Percentiles rank a stretch among this genome's conserved stretches.
These are phyloP conservation scores for Evansstolkia leycettana DNA, from an alignment of 495 filamentous ascomycete species.

Conservation along the genomic window DNA sequence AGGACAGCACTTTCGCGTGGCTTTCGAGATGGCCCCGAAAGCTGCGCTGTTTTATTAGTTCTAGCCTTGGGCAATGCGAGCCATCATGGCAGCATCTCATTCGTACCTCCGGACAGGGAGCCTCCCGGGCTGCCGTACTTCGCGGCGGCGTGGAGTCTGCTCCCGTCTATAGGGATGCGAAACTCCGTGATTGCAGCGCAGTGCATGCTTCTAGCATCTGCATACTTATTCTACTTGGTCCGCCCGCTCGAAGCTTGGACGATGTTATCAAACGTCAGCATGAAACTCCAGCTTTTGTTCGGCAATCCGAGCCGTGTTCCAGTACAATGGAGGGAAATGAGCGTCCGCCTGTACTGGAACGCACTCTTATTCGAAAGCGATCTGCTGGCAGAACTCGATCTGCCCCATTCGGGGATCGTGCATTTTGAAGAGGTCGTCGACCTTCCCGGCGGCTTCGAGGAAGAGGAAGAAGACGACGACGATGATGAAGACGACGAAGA, in stretches of 20 bases:
- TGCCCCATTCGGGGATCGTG: conserved; percentile 71
- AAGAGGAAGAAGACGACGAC: conserved; percentile 40
- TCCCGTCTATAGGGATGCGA: conserved; percentile 66
- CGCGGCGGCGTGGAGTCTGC: conserved; percentile 62
- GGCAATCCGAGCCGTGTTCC: conserved; percentile 59
- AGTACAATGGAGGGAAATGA: conserved; percentile 53
- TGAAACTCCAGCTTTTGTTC: conserved; percentile 66
- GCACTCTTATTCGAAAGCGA: conserved; percentile 71
- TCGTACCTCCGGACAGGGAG: conserved; percentile 54
- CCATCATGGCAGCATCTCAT: conserved; percentile 58
- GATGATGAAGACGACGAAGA: conserved; percentile 21
- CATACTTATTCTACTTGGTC: conserved; percentile 73
- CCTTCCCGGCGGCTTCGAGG: conserved; percentile 64
- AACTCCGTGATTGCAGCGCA: conserved; percentile 66
- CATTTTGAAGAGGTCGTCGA: conserved; percentile 72
- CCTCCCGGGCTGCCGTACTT: conserved; percentile 72
- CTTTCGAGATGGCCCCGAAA: conserved; percentile 66
- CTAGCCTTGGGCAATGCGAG: conserved; percentile 65
- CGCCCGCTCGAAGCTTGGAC: conserved; percentile 76
- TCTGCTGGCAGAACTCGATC: conserved; percentile 65
- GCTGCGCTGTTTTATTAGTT: conserved; percentile 71
- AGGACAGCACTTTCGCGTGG: conserved; percentile 54
- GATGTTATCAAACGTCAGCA: conserved; percentile 62
- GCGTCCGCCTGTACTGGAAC: conserved; percentile 75
- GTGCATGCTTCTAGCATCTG: conserved; percentile 65